Percentiles rank a stretch among this genome's conserved stretches.
Evolutionary conservation across 306 rosid genomes (phyloP).

Genomic region (Sophora flavescens): DNA sequence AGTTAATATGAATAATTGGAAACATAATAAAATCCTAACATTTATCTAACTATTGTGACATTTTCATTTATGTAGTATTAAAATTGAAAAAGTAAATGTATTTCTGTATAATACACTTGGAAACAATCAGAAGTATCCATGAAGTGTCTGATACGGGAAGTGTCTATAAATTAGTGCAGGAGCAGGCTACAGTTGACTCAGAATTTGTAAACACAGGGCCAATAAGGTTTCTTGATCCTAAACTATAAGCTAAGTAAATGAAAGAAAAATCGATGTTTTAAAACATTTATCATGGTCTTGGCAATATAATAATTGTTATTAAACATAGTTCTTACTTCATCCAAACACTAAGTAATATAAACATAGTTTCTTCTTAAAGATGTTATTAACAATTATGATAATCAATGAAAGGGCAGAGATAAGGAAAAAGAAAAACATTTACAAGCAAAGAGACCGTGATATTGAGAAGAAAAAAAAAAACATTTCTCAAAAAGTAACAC

Average conservation of each 20-base stretch:
- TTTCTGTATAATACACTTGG: no score
- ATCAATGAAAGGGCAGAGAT: neutral
- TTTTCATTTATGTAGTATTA: no score
- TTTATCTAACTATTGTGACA: no score
- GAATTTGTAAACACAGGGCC: neutral
- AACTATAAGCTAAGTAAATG: conserved; percentile 12
- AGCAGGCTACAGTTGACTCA: conserved; percentile 18
- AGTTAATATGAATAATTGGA: no score
- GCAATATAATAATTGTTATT: neutral
- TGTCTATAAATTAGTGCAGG: conserved; percentile 8
- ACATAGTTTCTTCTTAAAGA: neutral
- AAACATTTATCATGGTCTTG: neutral
- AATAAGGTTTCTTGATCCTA: conserved; percentile 20
- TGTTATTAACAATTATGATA: neutral
- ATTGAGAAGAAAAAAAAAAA: neutral
- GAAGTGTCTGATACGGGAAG: no score
- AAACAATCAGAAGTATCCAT: no score
- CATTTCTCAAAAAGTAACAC: conserved; percentile 20
- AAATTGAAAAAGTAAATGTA: no score
- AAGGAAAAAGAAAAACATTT: neutral
- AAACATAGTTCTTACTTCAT: neutral
- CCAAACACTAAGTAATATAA: neutral
- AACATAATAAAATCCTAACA: no score
- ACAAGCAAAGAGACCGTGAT: neutral
- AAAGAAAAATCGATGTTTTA: neutral